Evolutionary conservation across 176 grass and related monocot species (phyloP), one percentile per base, ranked within the genome.

Genomic region (Zea luxurians): DNA sequence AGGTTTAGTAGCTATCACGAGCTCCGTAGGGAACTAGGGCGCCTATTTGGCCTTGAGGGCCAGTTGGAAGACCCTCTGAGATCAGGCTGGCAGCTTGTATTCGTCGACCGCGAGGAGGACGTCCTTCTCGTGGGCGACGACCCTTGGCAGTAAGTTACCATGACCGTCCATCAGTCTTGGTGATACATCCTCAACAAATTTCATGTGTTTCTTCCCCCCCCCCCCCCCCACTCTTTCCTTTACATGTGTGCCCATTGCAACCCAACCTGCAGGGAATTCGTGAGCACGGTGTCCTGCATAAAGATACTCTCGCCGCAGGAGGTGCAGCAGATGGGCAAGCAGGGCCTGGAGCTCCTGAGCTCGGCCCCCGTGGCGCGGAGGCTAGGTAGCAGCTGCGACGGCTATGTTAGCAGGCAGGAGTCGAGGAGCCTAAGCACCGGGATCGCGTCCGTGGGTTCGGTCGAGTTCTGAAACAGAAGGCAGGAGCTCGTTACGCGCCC

Each of bases 31-130:
- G 95, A 97, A 57, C 82, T 97, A 67, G 95, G 89, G 83, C 83
- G 66, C 59, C 85, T 97, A 85, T 97, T 97, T 74, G 95, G 91
- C 77, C 87, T 97, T 27, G 89, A 94, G 64, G 95, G 89, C 77
- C 87, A 94, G 71, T 94, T 97, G 89, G 95, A 97, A 88, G 85
- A 97, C 85, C 91, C 95, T 48, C 62, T 90, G 80, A 97, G 95
- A 97, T 97, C 95, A 97, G 95, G 95, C 95, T 97, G 95, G 95
- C 95, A 97, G 95, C 95, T 97, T 97, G 95, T 97, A 97, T 97
- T 97, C 60, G 87, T 97, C 66, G 95, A 97, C 89, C 82, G 85
- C 20, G 95, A 97, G 85, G 87, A 94, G 16, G 91, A 97, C 46
- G 87, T 94, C 83, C 95, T 97, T 66, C 95, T 97, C 52, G 84